Percentiles rank a stretch among this genome's conserved stretches.
Conservation (phyloP, 768 basidiomycete species). For the Pluteus cervinus region DNA sequence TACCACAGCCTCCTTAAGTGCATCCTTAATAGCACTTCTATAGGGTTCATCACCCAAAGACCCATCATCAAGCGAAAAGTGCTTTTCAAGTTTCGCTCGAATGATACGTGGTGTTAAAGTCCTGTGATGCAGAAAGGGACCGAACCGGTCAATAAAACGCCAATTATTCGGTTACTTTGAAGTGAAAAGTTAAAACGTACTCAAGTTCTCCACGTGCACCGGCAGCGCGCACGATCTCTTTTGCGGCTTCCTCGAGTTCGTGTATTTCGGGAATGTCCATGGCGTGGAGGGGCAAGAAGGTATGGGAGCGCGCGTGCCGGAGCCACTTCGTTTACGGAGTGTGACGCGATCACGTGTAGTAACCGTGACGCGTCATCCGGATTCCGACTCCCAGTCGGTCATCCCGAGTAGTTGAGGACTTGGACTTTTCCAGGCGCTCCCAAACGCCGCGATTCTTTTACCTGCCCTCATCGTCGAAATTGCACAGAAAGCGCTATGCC, state of each 20-base stretch:
- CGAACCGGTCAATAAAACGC: background rate
- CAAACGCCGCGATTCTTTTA: too few relatives aligned
- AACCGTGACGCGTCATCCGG: too few relatives aligned
- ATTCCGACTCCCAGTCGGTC: too few relatives aligned
- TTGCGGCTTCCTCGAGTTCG: constrained; percentile 25
- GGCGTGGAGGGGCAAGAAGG: too few relatives aligned
- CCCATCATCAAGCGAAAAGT: constrained; percentile 37
- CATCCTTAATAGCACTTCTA: constrained; percentile 40
- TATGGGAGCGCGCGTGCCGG: too few relatives aligned
- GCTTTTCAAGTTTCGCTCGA: constrained; percentile 42
- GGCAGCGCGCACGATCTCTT: constrained; percentile 20
- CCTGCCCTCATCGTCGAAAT: too few relatives aligned
- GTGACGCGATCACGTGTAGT: too few relatives aligned
- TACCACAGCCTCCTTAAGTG: constrained; percentile 33
- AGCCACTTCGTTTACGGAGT: too few relatives aligned
- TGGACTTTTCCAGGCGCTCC: too few relatives aligned
- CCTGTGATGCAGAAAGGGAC: constrained; percentile 18
- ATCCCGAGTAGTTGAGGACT: too few relatives aligned
- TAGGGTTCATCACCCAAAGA: constrained; percentile 36
- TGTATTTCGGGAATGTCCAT: constrained; percentile 23
- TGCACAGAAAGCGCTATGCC: too few relatives aligned
- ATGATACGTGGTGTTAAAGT: constrained; percentile 43
- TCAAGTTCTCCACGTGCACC: constrained; percentile 23
- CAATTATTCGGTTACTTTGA: background rate
- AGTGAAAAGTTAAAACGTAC: constrained; percentile 10